Evolutionary conservation across 352 stramenopile species (phyloP), one percentile per base, ranked within the genome.

Genomic region (Phytophthora syringae): DNA sequence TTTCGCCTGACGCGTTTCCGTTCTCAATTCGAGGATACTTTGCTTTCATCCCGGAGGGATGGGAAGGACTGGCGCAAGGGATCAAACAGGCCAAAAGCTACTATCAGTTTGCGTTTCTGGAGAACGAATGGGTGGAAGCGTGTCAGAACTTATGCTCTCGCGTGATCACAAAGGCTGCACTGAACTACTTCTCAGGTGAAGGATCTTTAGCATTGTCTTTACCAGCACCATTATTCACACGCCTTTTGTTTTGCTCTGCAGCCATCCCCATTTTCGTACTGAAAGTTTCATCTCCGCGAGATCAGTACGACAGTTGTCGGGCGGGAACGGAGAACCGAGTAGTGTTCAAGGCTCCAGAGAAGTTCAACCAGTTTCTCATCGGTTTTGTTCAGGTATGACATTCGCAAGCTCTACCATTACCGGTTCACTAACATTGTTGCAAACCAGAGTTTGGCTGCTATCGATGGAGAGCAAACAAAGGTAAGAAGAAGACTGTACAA

Each of bases 251-350:
- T 7, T 45, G 20, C 12, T 16, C 49, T 40, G 9, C 27, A 94
- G 86, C 76, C 10, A 88, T 93, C 32, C 83, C 81, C 12, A 87
- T 94, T 34, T 90, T 92, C 52, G 77, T 95, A 7, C 43, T 94
- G 51, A 92, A 93, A 65, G 47, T 95, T 16, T 43, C 64, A n/a
- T 64, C 47, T 40, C 32, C 63, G 21, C 28, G 27, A 2, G 34
- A 72, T 10, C 65, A 87, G 16, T 82, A 76, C 37, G 82, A 82
- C 3, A 27, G 77, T 22, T 64, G 63, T 25, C 51, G 52, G 39
- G 59, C 56, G 45, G 70, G 60, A 54, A 77, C 43, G 32, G 70
- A 66, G 12, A 59, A 60, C 39, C 30, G 27, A 18, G 52, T 78
- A 2, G 55, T 74, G 24, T 79, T 91, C 25, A 86, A 74, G 40